phyloP scores from a whole-genome alignment of 306 rosid genomes.

The Hylodesmum podocarpum region DNA sequence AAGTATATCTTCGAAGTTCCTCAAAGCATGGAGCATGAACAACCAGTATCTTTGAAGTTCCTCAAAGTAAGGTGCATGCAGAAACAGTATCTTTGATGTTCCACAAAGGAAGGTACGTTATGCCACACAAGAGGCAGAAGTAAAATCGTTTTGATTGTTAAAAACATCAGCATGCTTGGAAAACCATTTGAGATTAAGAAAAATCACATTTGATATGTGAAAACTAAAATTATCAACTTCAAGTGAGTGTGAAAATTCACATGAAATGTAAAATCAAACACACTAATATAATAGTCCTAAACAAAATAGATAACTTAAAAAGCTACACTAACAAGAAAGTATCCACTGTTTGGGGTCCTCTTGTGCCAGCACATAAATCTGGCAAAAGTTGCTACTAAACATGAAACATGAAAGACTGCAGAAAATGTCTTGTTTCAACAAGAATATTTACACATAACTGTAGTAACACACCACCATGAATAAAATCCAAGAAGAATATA shows the following conservation, averaged over 20 bases:
- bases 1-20: background rate
- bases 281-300: too few relatives aligned
- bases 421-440: constrained; percentile 39
- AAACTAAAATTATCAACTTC: too few relatives aligned
- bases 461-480: constrained; percentile 56
- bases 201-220: too few relatives aligned
- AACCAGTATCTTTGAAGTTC: background rate
- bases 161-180: too few relatives aligned
- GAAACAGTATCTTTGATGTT: background rate
- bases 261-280: too few relatives aligned
- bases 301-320: constrained; percentile 42
- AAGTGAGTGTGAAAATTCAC: too few relatives aligned
- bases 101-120: constrained; percentile 10
- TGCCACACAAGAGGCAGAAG: background rate
- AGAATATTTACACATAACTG: constrained; percentile 60
- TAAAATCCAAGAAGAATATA: constrained; percentile 50
- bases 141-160: constrained; percentile 6
- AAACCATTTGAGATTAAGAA: too few relatives aligned
- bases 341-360: constrained; percentile 18
- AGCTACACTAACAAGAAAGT: constrained; percentile 39
- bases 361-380: constrained; percentile 32
- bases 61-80: constrained; percentile 15
- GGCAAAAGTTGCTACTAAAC: constrained; percentile 36
- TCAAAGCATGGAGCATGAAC: background rate
- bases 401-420: constrained; percentile 38